Evolutionary conservation across 2,329 filamentous ascomycete genomes (phyloP), one percentile per base, ranked within the genome.

Genomic region (Trichothecium sympodiale): DNA sequence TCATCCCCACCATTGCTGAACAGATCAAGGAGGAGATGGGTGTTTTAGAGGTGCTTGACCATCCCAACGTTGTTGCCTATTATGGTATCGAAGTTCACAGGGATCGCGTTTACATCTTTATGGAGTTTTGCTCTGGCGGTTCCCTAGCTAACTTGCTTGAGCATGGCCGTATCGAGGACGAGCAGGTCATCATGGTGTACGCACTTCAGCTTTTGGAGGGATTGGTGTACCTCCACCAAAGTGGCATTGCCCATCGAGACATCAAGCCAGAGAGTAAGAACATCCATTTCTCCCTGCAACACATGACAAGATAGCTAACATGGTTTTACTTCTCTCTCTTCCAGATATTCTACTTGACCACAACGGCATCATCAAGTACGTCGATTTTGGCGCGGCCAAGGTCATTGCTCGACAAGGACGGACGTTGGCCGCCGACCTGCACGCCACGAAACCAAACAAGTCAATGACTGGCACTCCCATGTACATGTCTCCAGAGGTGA

Each of bases 401-500:
- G 83, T 96, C 43, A 95, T 98, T 51, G 88, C 91, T 31, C 80
- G 88, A 32, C 85, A 95, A 57, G 88, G 88, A 41, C 85, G 87
- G 48, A 96, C 91, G 4, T 66, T 94, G 14, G 77, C 84, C 16
- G 48, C 50, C 12, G 72, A 78, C 47, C 59, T 79, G 36, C 66
- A 69, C 17, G 69, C 73, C 27, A 64, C 70, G 18, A 69, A 74
- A 49, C 73, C 80, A 33, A 88, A 94, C 59, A 83, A 87, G 53
- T 91, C 84, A 26, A 95, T 96, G 80, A 94, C 88, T 15, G 91
- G 91, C 47, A 98, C 91, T 9, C 91, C 91, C 3, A 98, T 98
- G 91, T 98, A 98, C 68, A 98, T 98, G 91, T 96, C 91, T 6
- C 91, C 91, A 5, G 91, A 98, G 65, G 86, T 95, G 29, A 96